Evolutionary conservation across 179 eudicot genomes (phyloP).

Genomic region (Gypsophila paniculata): DNA sequence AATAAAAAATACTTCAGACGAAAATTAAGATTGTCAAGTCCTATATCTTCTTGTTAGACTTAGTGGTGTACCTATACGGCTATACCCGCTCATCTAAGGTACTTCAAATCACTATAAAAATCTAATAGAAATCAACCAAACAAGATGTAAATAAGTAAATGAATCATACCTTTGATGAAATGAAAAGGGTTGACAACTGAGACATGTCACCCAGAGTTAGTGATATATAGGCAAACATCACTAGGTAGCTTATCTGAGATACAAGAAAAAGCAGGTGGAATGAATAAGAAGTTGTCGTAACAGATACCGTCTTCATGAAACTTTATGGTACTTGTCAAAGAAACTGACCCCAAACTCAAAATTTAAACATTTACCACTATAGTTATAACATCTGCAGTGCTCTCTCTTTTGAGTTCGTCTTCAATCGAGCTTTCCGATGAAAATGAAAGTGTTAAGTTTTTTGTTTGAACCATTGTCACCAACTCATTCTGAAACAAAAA

Average conservation of each 20-base stretch:
- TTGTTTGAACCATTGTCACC: constrained; percentile 76
- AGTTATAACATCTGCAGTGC: constrained; percentile 95
- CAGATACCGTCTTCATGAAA: constrained; percentile 3
- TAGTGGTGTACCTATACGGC: background rate
- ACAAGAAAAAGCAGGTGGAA: constrained; percentile 9
- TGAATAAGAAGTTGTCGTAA: background rate
- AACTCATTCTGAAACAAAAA: constrained; percentile 67
- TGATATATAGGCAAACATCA: constrained; percentile 99
- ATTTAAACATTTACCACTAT: constrained; percentile 48
- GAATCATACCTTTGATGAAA: constrained; percentile 80
- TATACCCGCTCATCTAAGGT: background rate
- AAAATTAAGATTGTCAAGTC: constrained; percentile 5
- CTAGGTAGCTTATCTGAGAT: constrained; percentile 95
- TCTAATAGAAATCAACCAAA: background rate
- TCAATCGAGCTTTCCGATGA: constrained; percentile 97
- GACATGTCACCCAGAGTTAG: constrained; percentile 87
- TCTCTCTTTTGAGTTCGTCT: constrained; percentile 97
- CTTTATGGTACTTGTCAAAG: background rate
- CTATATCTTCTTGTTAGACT: background rate
- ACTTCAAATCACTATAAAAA: background rate
- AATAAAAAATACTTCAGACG: background rate
- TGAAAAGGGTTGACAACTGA: constrained; percentile 57
- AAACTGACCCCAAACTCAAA: background rate
- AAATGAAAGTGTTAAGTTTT: constrained; percentile 72
- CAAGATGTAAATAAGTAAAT: background rate